Percentiles rank a stretch among this genome's conserved stretches.
Evolutionary conservation across 2,329 filamentous ascomycete genomes (phyloP).

Genomic region (Talaromyces sp.): DNA sequence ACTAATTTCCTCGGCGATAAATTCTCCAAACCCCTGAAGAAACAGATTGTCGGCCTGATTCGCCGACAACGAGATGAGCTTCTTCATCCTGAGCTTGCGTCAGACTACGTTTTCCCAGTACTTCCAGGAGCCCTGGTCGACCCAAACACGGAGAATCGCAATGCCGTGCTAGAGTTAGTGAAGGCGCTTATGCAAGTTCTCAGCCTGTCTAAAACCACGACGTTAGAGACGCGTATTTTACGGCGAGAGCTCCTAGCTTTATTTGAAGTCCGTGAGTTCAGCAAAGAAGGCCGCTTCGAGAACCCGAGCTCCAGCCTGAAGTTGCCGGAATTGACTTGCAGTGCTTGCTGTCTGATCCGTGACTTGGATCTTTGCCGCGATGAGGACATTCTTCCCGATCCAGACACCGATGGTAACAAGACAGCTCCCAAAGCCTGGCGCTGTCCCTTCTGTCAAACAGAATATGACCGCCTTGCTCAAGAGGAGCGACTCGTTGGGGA

Average conservation of each 20-base stretch:
- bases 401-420: conserved; percentile 27
- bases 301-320: conserved; percentile 76
- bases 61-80: conserved; percentile 82
- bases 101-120: conserved; percentile 78
- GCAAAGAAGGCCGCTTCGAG: conserved; percentile 74
- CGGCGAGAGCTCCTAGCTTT: conserved; percentile 83
- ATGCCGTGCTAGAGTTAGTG: conserved; percentile 82
- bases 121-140: conserved; percentile 53
- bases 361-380: conserved; percentile 93
- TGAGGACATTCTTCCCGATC: conserved; percentile 65
- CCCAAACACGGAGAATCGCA: conserved; percentile 56
- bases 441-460: conserved; percentile 68
- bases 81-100: conserved; percentile 78
- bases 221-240: conserved; percentile 77
- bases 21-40: conserved; percentile 86
- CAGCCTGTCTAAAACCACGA: conserved; percentile 83
- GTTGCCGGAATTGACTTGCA: conserved; percentile 73
- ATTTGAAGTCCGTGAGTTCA: conserved; percentile 94
- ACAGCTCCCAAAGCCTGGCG: conserved; percentile 55
- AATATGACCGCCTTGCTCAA: conserved; percentile 71
- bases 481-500: conserved; percentile 77
- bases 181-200: conserved; percentile 92
- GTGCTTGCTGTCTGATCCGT: conserved; percentile 81
- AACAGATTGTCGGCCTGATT: conserved; percentile 77
- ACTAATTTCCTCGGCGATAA: conserved; percentile 68